A percentile compares a stretch with the other conserved stretches of the same genome.
Evolutionary conservation across 129 eudicot species (phyloP).

Genomic region (Erigeron canadensis): DNA sequence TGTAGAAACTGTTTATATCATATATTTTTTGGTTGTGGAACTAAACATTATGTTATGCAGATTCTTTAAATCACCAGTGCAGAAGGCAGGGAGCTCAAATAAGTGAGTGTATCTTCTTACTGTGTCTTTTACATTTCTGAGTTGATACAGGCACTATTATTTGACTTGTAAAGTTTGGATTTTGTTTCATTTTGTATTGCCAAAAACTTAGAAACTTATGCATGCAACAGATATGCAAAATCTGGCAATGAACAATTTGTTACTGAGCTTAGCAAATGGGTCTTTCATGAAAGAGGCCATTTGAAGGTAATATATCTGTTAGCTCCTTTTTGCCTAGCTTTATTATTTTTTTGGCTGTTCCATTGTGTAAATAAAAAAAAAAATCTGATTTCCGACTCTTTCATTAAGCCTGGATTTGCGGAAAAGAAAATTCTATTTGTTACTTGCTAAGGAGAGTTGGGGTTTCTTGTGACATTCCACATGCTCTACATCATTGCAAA

Average conservation of each 20-base stretch:
- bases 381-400: neutral
- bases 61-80: conserved; percentile 75
- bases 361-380: neutral
- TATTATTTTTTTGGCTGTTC: neutral
- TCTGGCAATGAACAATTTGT: conserved; percentile 88
- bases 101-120: conserved; percentile 45
- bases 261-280: conserved; percentile 97
- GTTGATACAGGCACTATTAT: neutral
- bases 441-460: neutral
- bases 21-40: conserved; percentile 9
- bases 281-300: conserved; percentile 98
- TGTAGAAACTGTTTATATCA: neutral
- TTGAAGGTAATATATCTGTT: conserved; percentile 58
- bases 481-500: too few relatives aligned
- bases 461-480: neutral
- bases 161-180: neutral
- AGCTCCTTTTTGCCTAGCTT: neutral
- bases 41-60: conserved; percentile 39
- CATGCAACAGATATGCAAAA: conserved; percentile 59
- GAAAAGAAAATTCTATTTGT: conserved; percentile 12
- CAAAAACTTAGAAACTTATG: conserved; percentile 3
- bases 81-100: conserved; percentile 75
- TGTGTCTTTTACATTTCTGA: neutral
- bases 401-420: neutral
- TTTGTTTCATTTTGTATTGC: neutral